Evolutionary conservation across 2,329 filamentous ascomycete species (phyloP), one percentile per base, ranked within the genome.

Genomic region (Pseudogymnoascus sp.): DNA sequence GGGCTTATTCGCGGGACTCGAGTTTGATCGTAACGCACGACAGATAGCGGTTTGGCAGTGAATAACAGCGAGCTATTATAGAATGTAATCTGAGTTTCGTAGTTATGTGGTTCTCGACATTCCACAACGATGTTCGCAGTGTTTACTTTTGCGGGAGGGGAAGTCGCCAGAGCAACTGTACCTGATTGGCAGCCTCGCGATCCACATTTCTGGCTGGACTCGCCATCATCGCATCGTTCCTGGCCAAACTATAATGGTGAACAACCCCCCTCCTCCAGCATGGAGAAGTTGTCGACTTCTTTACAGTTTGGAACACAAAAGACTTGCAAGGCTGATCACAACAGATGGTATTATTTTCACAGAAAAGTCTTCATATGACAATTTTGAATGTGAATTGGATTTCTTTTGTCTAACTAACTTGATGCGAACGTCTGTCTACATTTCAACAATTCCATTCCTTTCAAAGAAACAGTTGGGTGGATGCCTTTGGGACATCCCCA

Each of bases 141-240:
- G 50, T 56, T 56, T 56, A 56, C 50, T 56, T 56, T 56, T 34
- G 50, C 50, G 50, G 50, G 28, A 56, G 50, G 50, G 50, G 50
- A 56, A 56, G 50, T 56, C 50, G 50, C 50, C 50, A 34, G 50
- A 56, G 50, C 50, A 56, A 56, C 50, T 34, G 28, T 56, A 56
- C 28, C 50, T 56, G 28, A 56, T 56, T 56, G 50, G 50, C 28
- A 56, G 50, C 50, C 50, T 56, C 28, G 50, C 50, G 50, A 56
- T 56, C 50, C 50, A 56, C 50, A 56, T 56, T 56, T 56, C n/a
- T 36, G 28, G 50, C 50, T 56, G 50, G 50, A 21, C 50, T 34
- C 2, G 28, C 28, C 50, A 16, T 56, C 50, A 56, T 56, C 50
- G 28, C 28, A 56, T 56, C 28, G 50, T 56, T 12, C 14, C 46